Percentiles rank a stretch among this genome's conserved stretches.
These are phyloP conservation scores for Cladobotryum mycophilum DNA, from an alignment of 2,329 filamentous ascomycete species.

Conservation along the genomic window DNA sequence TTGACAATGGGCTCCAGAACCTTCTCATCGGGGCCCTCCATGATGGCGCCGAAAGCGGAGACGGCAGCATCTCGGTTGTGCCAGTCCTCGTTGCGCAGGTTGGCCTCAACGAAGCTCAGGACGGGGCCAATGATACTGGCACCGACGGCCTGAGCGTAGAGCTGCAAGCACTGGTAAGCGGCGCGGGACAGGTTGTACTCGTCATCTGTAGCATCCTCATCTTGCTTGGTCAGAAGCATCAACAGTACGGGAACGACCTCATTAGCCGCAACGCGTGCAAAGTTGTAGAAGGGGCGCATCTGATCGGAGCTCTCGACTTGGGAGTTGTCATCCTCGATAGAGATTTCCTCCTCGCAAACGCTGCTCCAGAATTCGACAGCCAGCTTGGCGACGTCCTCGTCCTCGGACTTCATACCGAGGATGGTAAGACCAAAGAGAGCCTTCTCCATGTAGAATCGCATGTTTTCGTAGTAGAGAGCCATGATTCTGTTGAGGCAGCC, in stretches of 20 bases:
- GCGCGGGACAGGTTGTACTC: slow-evolving; percentile 96
- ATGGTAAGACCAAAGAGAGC: slow-evolving; percentile 95
- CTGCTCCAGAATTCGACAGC: slow-evolving; percentile 99
- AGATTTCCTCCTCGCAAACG: slow-evolving; percentile 98
- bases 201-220: slow-evolving; percentile 92
- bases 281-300: slow-evolving; percentile 90
- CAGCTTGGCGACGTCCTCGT: slow-evolving; percentile 96
- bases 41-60: slow-evolving; percentile 94
- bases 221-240: slow-evolving; percentile 86
- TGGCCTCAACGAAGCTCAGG: slow-evolving; percentile 82
- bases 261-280: slow-evolving; percentile 82
- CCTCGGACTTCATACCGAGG: slow-evolving; percentile 95
- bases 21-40: slow-evolving; percentile 95
- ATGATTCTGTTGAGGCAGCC: slow-evolving; percentile 98
- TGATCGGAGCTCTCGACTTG: slow-evolving; percentile 70
- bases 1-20: slow-evolving; percentile 90
- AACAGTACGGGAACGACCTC: slow-evolving; percentile 93
- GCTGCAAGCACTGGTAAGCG: slow-evolving; percentile 91
- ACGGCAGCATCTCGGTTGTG: slow-evolving; percentile 91
- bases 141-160: slow-evolving; percentile 89
- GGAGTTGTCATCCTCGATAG: slow-evolving; percentile 94
- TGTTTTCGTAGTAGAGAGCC: slow-evolving; percentile 98
- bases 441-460: slow-evolving; percentile 99
- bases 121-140: slow-evolving; percentile 79
- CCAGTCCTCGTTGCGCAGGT: slow-evolving; percentile 89